Conservation (phyloP, 1,284 basidiomycete species). For the Amylostereum areolatum region DNA sequence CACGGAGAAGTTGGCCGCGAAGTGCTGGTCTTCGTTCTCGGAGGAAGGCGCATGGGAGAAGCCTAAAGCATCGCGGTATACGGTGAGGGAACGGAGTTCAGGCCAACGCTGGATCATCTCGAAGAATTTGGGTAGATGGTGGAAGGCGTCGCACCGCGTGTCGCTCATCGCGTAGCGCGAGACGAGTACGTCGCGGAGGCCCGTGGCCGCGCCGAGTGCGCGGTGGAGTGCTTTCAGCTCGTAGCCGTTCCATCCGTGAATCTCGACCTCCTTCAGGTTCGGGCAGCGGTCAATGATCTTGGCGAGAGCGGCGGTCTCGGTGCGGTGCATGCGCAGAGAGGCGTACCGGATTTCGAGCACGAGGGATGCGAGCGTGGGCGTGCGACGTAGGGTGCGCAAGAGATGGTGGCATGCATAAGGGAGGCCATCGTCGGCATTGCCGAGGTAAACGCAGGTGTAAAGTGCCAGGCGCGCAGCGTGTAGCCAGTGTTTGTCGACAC, state of each 20-base stretch:
- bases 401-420: background rate
- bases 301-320: background rate
- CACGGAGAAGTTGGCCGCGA: background rate
- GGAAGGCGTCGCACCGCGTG: background rate
- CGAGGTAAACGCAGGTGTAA: background rate
- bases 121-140: background rate
- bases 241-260: background rate
- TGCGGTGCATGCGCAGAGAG: background rate
- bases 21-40: background rate
- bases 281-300: background rate
- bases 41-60: background rate
- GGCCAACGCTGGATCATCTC: background rate
- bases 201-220: background rate
- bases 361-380: background rate
- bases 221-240: background rate
- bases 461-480: background rate
- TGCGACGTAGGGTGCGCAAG: background rate
- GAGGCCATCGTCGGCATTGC: background rate
- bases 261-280: background rate
- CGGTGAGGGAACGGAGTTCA: background rate
- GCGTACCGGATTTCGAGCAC: background rate
- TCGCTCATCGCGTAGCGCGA: background rate
- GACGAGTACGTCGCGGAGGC: background rate
- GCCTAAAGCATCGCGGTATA: background rate
- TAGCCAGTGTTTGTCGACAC: background rate